Evolutionary conservation across 2,329 filamentous ascomycete species (phyloP), one percentile per base, ranked within the genome.

Genomic region (Monascus ruber): DNA sequence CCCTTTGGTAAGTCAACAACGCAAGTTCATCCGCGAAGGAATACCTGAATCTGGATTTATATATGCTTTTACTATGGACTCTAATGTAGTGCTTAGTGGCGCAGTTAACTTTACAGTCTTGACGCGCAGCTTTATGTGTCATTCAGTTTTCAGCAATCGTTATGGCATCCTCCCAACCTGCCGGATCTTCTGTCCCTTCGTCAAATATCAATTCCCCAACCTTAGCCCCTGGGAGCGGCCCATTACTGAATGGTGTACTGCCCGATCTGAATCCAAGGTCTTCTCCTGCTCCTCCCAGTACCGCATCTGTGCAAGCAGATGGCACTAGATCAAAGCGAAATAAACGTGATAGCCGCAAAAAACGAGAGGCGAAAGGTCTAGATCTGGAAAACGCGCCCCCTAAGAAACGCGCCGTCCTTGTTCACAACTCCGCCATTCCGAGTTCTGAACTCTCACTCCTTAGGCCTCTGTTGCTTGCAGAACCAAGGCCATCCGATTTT

Each of bases 331-430:
- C 58, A 26, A 66, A 66, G 40, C 53, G 63, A 41, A 63, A 60
- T 40, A 66, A 66, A 51, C 55, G 61, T 27, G 63, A 66, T 34
- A 64, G 60, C 48, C 61, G 62, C 41, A 66, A 66, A 44, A 66
- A 65, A 44, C 58, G 62, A 8, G 63, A 64, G 42, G 59, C 63
- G 26, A 66, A 65, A 44, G 62, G 63, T 4, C 47, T 62, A 26
- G 64, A 66, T 32, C 43, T 49, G 6, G 62, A 64, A 35, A 54
- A 41, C 25, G 46, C 48, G n/a, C 54, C 50, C 11, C 50, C 56
- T 11, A 63, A 62, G 38, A 63, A 62, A 45, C 57, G 54, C 35
- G 44, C 56, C 24, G 47, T 53, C 24, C 43, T 49, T 26, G 53
- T 50, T 27, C 51, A 47, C 10, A 59, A 47, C 40, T 50, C 50